Evolutionary conservation across 331 rosid genomes (phyloP).

Genomic region (Saraca asoca): DNA sequence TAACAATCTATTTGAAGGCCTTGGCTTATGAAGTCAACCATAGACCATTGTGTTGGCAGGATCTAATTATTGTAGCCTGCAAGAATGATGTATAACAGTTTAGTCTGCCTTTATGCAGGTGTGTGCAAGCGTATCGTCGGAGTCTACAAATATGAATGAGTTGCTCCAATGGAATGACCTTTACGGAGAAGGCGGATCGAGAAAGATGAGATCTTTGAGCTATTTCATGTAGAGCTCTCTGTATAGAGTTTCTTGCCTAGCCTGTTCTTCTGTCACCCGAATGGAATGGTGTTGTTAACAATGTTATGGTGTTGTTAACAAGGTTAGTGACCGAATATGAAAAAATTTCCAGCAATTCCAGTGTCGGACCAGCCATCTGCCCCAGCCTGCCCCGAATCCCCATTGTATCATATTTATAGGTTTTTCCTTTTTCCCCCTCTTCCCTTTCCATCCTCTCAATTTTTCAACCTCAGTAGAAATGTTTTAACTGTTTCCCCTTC

Average conservation of each 20-base stretch:
- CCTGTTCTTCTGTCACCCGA: conserved; percentile 42
- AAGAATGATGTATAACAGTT: background rate
- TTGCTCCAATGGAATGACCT: conserved; percentile 95
- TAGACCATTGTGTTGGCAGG: too few species aligned
- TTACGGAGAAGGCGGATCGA: conserved; percentile 98
- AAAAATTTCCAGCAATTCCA: conserved; percentile 27
- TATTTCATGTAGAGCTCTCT: conserved; percentile 81
- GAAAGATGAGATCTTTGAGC: conserved; percentile 88
- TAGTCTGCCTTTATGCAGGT: conserved; percentile 51
- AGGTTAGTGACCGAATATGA: conserved; percentile 34
- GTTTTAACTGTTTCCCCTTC: too few species aligned
- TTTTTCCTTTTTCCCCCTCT: conserved; percentile 12
- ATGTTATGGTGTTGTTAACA: background rate
- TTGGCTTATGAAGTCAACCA: too few species aligned
- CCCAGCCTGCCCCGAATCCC: too few species aligned
- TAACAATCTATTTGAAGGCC: too few species aligned
- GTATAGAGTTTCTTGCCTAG: conserved; percentile 50
- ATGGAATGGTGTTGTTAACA: too few species aligned
- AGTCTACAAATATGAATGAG: conserved; percentile 88
- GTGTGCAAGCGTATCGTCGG: conserved; percentile 95
- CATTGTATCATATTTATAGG: conserved; percentile 48
- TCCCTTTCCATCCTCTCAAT: conserved; percentile 4
- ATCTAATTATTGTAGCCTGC: background rate
- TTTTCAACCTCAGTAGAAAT: background rate
- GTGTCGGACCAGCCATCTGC: conserved; percentile 29